Evolutionary conservation across 2,329 filamentous ascomycete genomes (phyloP), one percentile per base, ranked within the genome.

Genomic region (Pseudogymnoascus sp.): DNA sequence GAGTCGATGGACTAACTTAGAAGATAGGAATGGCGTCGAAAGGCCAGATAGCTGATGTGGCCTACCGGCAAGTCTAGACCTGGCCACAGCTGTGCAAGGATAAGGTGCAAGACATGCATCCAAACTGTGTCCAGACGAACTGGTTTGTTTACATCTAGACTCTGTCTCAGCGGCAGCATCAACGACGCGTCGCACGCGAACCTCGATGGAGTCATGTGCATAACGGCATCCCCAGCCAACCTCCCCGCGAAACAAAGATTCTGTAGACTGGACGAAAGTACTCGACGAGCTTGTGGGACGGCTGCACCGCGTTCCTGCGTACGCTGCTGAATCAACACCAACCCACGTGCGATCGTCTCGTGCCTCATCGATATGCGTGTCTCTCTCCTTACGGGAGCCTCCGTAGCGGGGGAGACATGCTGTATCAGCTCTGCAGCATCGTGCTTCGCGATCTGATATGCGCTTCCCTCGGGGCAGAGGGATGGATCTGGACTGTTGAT

Each of bases 321-420:
- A 52, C 45, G 16, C 2, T 6, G 5, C 7, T 52, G 45, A 52
- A 19, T 11, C 45, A 52, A 3, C 45, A 3, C 7, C 45, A 52
- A n/a, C 45, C 45, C 45, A 52, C 45, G 45, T 31, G 45, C 45
- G 26, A 52, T 52, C 45, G 45, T 52, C 26, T 52, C 45, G 45
- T 52, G 45, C 45, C 26, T 16, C 45, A 52, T 52, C 45, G 45
- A 6, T 31, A 52, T 52, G 45, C 45, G 45, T 52, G 45, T 52
- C 26, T 52, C 23, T 52, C 45, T n/a, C 26, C 4, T 52, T 52
- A 31, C 45, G 21, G 45, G 23, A 52, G 45, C 45, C 26, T 52
- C 45, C 45, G 45, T 12, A 31, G 45, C 45, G 45, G 45, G 45
- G 45, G 45, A 19, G 45, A 52, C 26, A 52, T 19, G 1, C 45